Evolutionary conservation across 352 stramenopile species (phyloP), one percentile per base, ranked within the genome.

Genomic region (Stramenopiles sp.): DNA sequence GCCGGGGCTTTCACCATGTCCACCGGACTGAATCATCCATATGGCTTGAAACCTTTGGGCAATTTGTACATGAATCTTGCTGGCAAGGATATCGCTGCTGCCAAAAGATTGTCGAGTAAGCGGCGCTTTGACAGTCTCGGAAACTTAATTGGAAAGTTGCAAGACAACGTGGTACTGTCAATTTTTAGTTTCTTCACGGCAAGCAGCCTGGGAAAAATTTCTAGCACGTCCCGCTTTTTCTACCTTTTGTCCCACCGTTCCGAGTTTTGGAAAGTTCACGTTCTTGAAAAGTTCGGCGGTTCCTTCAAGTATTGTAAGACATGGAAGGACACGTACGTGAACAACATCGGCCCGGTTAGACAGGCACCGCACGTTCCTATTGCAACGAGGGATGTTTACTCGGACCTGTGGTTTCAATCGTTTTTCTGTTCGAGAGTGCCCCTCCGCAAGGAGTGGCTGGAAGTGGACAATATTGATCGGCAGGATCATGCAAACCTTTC

Each of bases 391-490:
- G 85, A 85, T 3, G 83, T 94, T 73, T 94, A 91, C 78, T 91
- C 85, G n/a, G 87, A 93, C 68, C 69, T 90, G 73, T 79, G 92
- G 25, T 93, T 92, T 79, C 86, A 91, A 78, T 84, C 86, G 68
- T 91, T 88, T 79, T 90, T 89, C 77, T 92, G 86, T 68, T 83
- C 84, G 0, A 79, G 80, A 0, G 80, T 73, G 31, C 37, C 73
- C 1, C 32, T 4, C 3, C 78, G 87, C 69, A 73, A 81, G n/a
- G 79, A 79, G 4, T 92, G 86, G 87, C 4, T 91, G 0, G 80
- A 74, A 0, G 79, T 88, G 12, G 85, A 92, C 74, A 89, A 82
- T 34, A 89, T 92, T 48, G 80, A 86, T 32, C 84, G 86, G 34
- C 81, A 82, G 4, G 86, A 83, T 68, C 84, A 82, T 0, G 81